Percentiles rank a stretch among this genome's conserved stretches.
Conservation (phyloP, 805 yeast species). For the Starmerella etchellsii region DNA sequence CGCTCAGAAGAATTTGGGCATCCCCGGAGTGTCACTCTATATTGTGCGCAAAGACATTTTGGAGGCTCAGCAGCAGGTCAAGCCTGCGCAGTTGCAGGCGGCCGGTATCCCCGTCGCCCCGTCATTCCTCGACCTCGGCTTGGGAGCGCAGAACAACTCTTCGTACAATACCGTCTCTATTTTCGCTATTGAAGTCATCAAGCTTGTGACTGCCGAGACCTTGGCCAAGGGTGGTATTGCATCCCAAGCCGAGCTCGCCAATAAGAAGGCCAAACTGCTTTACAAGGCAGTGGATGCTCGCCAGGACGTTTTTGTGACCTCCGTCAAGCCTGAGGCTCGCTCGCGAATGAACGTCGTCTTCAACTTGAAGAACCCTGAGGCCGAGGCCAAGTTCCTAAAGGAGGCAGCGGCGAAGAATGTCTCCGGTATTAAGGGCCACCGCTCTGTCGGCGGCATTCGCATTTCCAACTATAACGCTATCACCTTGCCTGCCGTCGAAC, state of each 20-base stretch:
- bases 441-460: constrained; percentile 95
- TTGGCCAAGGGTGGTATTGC: constrained; percentile 59
- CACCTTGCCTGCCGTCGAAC: constrained; percentile 30
- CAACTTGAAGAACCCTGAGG: constrained; percentile 49
- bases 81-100: constrained; percentile 45
- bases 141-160: constrained; percentile 76
- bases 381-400: constrained; percentile 55
- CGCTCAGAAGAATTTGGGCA: constrained; percentile 94
- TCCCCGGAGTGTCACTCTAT: constrained; percentile 89
- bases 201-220: constrained; percentile 57
- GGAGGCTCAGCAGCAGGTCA: constrained; percentile 33
- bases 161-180: constrained; percentile 94
- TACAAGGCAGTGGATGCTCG: constrained; percentile 54
- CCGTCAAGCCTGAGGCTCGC: constrained; percentile 53
- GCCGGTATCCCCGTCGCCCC: constrained; percentile 71
- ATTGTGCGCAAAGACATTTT: constrained; percentile 74
- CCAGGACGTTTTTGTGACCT: constrained; percentile 51
- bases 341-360: constrained; percentile 91
- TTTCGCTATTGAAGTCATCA: constrained; percentile 75
- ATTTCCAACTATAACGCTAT: constrained; percentile 89
- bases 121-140: constrained; percentile 76
- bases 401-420: constrained; percentile 49
- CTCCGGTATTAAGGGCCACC: constrained; percentile 83
- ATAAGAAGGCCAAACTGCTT: constrained; percentile 47
- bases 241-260: constrained; percentile 44